Conservation (phyloP, 2,329 filamentous ascomycete genomes). For the Fusarium domesticum region DNA sequence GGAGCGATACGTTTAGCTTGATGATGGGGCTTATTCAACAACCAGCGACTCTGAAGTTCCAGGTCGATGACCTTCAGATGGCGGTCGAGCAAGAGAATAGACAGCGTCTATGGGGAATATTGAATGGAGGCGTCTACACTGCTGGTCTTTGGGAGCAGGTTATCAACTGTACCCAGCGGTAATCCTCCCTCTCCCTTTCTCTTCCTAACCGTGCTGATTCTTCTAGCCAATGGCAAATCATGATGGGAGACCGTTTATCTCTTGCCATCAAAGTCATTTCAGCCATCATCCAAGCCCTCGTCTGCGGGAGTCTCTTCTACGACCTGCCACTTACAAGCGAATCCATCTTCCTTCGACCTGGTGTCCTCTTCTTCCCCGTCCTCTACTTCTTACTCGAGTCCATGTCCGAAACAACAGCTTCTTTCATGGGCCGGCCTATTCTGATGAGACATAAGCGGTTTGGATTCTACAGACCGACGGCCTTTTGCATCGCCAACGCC, state of each 20-base stretch:
- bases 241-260: conserved; percentile 33
- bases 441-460: conserved; percentile 34
- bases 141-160: conserved; percentile 27
- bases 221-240: conserved; percentile 28
- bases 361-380: conserved; percentile 35
- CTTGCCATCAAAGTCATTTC: conserved; percentile 54
- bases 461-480: conserved; percentile 32
- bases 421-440: conserved; percentile 32
- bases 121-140: conserved; percentile 24
- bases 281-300: conserved; percentile 62
- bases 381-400: conserved; percentile 46
- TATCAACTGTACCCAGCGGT: conserved; percentile 40
- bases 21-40: too few species aligned
- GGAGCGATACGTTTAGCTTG: conserved; percentile 38
- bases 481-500: conserved; percentile 39
- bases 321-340: conserved; percentile 52
- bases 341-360: conserved; percentile 52
- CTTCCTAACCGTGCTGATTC: conserved; percentile 24
- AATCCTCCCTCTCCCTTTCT: too few species aligned
- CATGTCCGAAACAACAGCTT: conserved; percentile 33
- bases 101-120: conserved; percentile 14
- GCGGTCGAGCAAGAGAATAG: conserved; percentile 29
- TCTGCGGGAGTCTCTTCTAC: conserved; percentile 65
- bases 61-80: too few species aligned
- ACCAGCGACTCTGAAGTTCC: too few species aligned